phyloP scores from a whole-genome alignment of 306 rosid genomes.

The Oxytropis ochrocephala region DNA sequence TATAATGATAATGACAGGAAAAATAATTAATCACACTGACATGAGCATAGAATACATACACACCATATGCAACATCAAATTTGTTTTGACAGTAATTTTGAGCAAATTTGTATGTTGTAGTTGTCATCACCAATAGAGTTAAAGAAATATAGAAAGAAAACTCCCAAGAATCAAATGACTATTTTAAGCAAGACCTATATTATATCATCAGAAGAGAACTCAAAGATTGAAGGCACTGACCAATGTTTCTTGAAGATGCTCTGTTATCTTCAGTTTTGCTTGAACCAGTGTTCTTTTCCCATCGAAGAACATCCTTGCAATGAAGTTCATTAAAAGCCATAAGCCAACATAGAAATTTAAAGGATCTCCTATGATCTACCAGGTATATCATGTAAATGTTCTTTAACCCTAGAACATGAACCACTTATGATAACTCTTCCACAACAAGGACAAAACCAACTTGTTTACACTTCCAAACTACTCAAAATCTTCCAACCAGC shows the following conservation, averaged over 20 bases:
- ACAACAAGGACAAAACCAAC: not conserved
- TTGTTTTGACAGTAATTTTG: not conserved
- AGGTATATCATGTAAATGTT: not conserved
- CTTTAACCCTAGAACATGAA: not conserved
- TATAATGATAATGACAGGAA: too few relatives aligned
- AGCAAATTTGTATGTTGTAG: not conserved
- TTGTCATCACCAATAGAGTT: not conserved
- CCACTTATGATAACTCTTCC: not conserved
- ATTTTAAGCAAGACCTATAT: not conserved
- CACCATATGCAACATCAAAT: too few relatives aligned
- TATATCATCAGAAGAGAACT: constrained; percentile 1
- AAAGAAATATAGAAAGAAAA: constrained; percentile 8
- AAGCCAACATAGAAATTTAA: not conserved
- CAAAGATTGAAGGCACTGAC: constrained; percentile 39
- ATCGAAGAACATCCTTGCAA: constrained; percentile 67
- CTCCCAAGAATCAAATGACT: not conserved
- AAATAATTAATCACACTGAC: too few relatives aligned
- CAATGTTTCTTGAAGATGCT: constrained; percentile 77
- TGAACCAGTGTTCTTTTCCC: constrained; percentile 77
- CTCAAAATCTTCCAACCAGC: not conserved
- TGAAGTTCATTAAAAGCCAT: constrained; percentile 9
- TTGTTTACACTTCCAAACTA: not conserved
- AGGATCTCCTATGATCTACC: not conserved
- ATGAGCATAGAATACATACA: too few relatives aligned
- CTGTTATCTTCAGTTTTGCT: constrained; percentile 61